phyloP scores from a whole-genome alignment of 768 basidiomycete species.

The Tubosaeta sp. region DNA sequence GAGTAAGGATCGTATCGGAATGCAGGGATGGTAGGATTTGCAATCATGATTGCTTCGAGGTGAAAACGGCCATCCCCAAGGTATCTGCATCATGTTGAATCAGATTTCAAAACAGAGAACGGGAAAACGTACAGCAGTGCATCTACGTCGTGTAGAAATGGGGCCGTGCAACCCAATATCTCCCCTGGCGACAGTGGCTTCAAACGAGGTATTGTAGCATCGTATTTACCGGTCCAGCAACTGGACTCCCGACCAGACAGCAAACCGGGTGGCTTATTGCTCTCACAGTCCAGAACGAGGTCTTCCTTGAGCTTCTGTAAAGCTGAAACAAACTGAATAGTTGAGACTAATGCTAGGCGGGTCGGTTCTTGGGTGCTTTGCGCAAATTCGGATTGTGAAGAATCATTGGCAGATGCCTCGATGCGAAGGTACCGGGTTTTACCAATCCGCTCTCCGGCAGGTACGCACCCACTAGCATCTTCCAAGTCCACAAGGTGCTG shows the following conservation, averaged over 20 bases:
- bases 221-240: slow-evolving; percentile 63
- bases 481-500: slow-evolving; percentile 59
- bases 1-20: slow-evolving; percentile 99
- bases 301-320: slow-evolving; percentile 84
- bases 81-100: slow-evolving; percentile 53
- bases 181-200: slow-evolving; percentile 96
- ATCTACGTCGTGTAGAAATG: slow-evolving; percentile 72
- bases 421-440: slow-evolving; percentile 53
- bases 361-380: slow-evolving; percentile 40
- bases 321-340: slow-evolving; percentile 96
- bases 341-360: slow-evolving; percentile 87
- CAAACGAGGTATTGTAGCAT: slow-evolving; percentile 73
- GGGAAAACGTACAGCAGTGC: slow-evolving; percentile 71
- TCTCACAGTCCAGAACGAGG: slow-evolving; percentile 43
- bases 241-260: slow-evolving; percentile 7
- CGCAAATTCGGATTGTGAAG: slow-evolving; percentile 3
- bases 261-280: not conserved
- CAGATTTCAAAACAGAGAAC: not conserved
- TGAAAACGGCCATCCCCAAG: slow-evolving; percentile 98
- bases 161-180: slow-evolving; percentile 95
- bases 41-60: slow-evolving; percentile 98
- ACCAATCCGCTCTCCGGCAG: slow-evolving; percentile 42
- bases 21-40: slow-evolving; percentile 92
- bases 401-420: slow-evolving; percentile 32
- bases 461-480: slow-evolving; percentile 42